phyloP scores from a whole-genome alignment of 75 land plant species.

The Larix kaempferi region DNA sequence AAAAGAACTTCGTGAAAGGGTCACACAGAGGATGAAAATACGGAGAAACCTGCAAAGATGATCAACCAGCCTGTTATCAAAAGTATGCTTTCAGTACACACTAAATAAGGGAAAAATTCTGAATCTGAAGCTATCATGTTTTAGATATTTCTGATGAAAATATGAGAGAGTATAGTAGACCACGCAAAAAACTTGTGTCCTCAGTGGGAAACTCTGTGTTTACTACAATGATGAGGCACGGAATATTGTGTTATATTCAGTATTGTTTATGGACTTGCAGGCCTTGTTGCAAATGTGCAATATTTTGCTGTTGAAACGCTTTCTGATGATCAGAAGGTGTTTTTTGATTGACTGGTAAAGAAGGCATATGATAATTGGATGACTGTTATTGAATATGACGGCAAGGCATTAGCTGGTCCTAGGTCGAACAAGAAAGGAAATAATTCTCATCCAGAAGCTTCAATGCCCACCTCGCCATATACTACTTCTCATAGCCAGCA shows the following conservation, averaged over 20 bases:
- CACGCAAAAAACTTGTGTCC: constrained; percentile 92
- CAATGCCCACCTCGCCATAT: constrained; percentile 13
- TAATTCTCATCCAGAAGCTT: constrained; percentile 20
- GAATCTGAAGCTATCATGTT: too few species aligned
- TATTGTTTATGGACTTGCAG: constrained; percentile 77
- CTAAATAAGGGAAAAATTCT: too few species aligned
- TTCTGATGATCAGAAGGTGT: constrained; percentile 76
- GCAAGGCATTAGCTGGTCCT: constrained; percentile 45
- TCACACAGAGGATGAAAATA: too few species aligned
- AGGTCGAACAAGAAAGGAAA: constrained; percentile 20
- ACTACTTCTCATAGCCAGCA: constrained; percentile 33
- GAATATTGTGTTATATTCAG: constrained; percentile 77
- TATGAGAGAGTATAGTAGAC: constrained; percentile 77
- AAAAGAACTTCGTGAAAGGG: too few species aligned
- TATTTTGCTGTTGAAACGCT: constrained; percentile 68
- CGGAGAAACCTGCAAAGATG: too few species aligned
- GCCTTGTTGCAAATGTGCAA: constrained; percentile 63
- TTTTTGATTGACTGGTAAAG: constrained; percentile 74
- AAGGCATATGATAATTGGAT: constrained; percentile 89
- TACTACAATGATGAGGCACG: constrained; percentile 69
- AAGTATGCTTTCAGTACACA: too few species aligned
- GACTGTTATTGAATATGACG: constrained; percentile 78
- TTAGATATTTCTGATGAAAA: too few species aligned
- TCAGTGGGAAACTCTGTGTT: constrained; percentile 84
- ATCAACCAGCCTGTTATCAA: too few species aligned